Base-by-base conservation (phyloP, 129 eudicot species). In the Tagetes erecta region DNA sequence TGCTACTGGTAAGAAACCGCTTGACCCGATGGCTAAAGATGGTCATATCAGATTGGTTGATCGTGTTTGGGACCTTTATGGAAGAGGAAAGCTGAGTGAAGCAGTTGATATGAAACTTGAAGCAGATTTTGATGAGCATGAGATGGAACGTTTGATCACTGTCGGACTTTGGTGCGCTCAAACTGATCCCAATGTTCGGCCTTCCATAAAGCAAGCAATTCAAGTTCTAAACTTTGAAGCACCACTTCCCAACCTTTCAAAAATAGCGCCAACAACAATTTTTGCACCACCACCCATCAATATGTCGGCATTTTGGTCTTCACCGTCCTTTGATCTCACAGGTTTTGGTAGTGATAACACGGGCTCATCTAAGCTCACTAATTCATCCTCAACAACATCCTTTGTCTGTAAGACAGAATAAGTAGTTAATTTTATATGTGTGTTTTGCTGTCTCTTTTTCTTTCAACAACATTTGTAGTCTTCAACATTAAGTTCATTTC, bases 111-210 rank as follows among this genome's bases (percentile, higher is more conserved):
- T 60, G 2, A 77, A 62, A 60, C 79, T 83, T 6, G 60, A 73
- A 42, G 72, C 62, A 1, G 83, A 80, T 37, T 73, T 49, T 49
- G 72, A 83, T 10, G 76, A 68, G 66, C 35, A 39, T 7, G 78
- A 80, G 52, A 76, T 83, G 79, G 81, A 71, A 53, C 40, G 76
- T 4, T 64, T 83, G 81, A 73, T 86, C 62, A 27, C 70, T 13
- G 85, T 86, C 1, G 87, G 90, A 62, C 79, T 86, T 27, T 85
- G 89, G 86, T 85, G 89, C 57, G 84, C 84, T 71, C 81, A 85
- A 12, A 83, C 86, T 33, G 84, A 85, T 67, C 66, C 68, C 39
- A 62, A 74, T 10, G 52, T 67, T 13, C 75, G 89, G 31, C 86
- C 89, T 38, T 74, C 89, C n/a, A 78, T 85, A 34, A 81, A 72